A percentile compares a stretch with the other conserved stretches of the same genome.
phyloP scores from a whole-genome alignment of 2,329 filamentous ascomycete species.

The Sclerotinia spermophila region DNA sequence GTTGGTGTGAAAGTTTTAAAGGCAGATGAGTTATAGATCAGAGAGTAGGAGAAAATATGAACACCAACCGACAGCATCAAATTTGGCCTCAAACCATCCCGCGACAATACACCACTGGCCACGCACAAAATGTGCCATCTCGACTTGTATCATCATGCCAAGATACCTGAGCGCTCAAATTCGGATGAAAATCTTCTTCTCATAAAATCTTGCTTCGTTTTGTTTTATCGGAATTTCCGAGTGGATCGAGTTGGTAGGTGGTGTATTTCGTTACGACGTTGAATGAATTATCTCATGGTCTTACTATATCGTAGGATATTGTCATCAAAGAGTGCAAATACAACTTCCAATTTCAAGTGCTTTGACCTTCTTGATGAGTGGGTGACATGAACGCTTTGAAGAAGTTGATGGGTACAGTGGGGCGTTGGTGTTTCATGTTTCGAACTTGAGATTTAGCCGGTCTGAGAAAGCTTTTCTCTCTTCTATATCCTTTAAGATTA shows the following conservation, averaged over 20 bases:
- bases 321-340: not conserved
- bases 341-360: not conserved
- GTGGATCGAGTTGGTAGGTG: not conserved
- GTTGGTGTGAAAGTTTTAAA: not conserved
- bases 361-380: not conserved
- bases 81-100: conserved; percentile 5
- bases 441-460: not conserved
- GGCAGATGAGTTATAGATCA: not conserved
- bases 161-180: conserved; percentile 1
- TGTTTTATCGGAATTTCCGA: too few relatives aligned
- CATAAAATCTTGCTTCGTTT: too few relatives aligned
- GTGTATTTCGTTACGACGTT: not conserved
- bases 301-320: not conserved
- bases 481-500: not conserved
- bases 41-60: not conserved
- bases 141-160: not conserved
- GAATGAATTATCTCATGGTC: not conserved
- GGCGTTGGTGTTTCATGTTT: not conserved
- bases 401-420: not conserved
- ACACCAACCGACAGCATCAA: not conserved
- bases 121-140: not conserved
- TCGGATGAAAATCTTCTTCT: not conserved
- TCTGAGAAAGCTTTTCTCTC: not conserved
- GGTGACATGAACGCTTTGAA: not conserved
- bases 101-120: not conserved